Conservation (phyloP, 2,329 filamentous ascomycete species). For the Trichoderma cornu-damae region DNA sequence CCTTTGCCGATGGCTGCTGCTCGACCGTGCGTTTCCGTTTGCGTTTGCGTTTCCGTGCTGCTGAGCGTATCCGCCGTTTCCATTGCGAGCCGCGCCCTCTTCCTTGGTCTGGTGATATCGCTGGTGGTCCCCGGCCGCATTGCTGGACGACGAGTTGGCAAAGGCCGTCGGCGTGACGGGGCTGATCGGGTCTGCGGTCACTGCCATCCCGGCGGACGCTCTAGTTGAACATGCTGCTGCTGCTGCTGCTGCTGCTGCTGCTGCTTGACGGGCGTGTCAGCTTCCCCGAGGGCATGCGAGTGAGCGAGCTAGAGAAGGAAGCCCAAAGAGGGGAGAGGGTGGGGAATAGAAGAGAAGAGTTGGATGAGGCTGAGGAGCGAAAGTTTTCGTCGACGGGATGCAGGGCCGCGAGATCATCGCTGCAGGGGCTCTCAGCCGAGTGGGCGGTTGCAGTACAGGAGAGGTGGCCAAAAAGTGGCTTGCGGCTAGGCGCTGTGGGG, state of each 20-base stretch:
- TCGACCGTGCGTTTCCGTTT: background rate
- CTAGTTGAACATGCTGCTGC: constrained; percentile 8
- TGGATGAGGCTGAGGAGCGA: no score
- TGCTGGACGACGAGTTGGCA: constrained; percentile 12
- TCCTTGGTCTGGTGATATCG: background rate
- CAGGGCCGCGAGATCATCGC: background rate
- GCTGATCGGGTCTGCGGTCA: constrained; percentile 24
- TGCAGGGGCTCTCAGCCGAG: background rate
- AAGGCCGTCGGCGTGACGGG: constrained; percentile 19
- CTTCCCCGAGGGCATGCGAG: background rate
- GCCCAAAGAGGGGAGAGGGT: background rate
- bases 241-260: background rate
- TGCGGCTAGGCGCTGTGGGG: background rate
- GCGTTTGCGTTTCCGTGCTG: background rate
- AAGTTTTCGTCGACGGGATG: no score
- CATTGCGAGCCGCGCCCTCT: background rate
- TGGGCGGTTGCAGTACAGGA: background rate
- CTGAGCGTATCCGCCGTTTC: background rate
- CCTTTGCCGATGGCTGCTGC: background rate
- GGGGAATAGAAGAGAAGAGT: background rate
- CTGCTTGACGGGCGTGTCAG: background rate
- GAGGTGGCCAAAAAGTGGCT: constrained; percentile 14
- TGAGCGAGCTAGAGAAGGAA: background rate
- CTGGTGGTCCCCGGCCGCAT: background rate
- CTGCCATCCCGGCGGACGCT: constrained; percentile 23